Percentiles rank a stretch among this genome's conserved stretches.
phyloP scores from a whole-genome alignment of 768 basidiomycete species.

The Daedaleopsis sinensis region DNA sequence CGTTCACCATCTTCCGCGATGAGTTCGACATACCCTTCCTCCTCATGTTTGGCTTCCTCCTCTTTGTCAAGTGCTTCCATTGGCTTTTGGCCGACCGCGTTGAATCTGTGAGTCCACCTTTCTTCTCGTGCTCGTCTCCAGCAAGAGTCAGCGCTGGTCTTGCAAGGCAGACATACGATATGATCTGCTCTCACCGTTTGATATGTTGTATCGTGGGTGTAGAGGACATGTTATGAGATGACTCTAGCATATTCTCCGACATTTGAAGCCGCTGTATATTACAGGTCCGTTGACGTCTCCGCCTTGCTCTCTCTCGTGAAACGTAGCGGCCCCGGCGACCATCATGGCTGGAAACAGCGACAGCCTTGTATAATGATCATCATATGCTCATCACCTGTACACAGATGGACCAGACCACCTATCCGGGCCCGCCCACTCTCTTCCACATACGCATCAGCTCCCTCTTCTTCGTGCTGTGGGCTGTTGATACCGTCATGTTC shows the following conservation, averaged over 20 bases:
- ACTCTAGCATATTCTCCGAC: too few relatives aligned
- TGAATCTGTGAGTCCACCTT: conserved; percentile 77
- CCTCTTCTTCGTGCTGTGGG: conserved; percentile 76
- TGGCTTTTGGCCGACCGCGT: conserved; percentile 96
- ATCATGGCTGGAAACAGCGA: too few relatives aligned
- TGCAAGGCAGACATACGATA: too few relatives aligned
- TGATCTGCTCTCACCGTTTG: too few relatives aligned
- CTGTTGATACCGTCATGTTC: conserved; percentile 77
- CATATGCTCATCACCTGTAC: background rate
- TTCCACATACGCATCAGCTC: conserved; percentile 85
- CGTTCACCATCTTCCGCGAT: conserved; percentile 96
- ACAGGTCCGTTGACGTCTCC: too few relatives aligned
- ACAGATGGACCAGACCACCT: conserved; percentile 98
- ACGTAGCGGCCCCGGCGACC: too few relatives aligned
- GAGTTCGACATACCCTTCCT: conserved; percentile 93
- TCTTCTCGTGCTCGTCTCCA: conserved; percentile 2
- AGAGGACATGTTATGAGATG: too few relatives aligned
- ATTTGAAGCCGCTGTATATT: too few relatives aligned
- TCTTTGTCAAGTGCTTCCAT: conserved; percentile 97
- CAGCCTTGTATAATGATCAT: too few relatives aligned
- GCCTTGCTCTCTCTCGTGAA: too few relatives aligned
- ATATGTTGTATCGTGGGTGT: too few relatives aligned
- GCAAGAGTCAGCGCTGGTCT: background rate
- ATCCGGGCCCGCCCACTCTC: conserved; percentile 78
- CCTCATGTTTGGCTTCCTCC: conserved; percentile 90